These are phyloP conservation scores for Diplodia intermedia DNA, from an alignment of 2,329 filamentous ascomycete species.

Conservation along the genomic window DNA sequence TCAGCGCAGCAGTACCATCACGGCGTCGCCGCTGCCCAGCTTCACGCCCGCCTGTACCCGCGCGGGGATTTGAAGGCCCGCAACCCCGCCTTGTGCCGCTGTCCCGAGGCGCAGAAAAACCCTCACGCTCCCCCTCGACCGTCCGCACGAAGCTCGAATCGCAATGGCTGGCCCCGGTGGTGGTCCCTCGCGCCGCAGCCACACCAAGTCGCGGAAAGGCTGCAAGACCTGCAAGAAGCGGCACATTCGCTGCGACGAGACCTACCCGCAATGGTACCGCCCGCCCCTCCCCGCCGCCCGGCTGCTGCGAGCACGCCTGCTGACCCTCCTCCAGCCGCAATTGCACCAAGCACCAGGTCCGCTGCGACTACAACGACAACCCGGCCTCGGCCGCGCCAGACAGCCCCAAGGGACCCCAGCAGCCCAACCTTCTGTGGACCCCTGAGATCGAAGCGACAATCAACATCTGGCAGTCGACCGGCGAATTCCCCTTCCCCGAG, in stretches of 20 bases:
- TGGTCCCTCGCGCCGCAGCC: slow-evolving; percentile 87
- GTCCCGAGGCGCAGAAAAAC: slow-evolving; percentile 20
- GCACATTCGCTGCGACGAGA: slow-evolving; percentile 98
- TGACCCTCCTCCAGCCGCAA: slow-evolving; percentile 71
- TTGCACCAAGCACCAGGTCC: slow-evolving; percentile 98
- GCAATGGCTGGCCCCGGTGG: slow-evolving; percentile 90
- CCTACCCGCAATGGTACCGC: slow-evolving; percentile 90
- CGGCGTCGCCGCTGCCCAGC: slow-evolving; percentile 24
- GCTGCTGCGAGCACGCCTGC: neutral
- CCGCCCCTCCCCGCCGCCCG: neutral
- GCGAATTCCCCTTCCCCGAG: slow-evolving; percentile 83
- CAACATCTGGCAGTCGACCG: slow-evolving; percentile 81
- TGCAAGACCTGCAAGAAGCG: slow-evolving; percentile 98
- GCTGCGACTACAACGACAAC: slow-evolving; percentile 96
- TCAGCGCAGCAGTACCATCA: slow-evolving; percentile 24
- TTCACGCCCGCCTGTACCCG: slow-evolving; percentile 22
- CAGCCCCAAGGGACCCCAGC: slow-evolving; percentile 58
- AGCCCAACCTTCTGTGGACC: slow-evolving; percentile 78
- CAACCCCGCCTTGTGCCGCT: slow-evolving; percentile 25
- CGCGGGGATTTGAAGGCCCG: slow-evolving; percentile 19
- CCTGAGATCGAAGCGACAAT: slow-evolving; percentile 83
- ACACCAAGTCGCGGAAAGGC: slow-evolving; percentile 98
- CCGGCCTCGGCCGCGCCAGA: slow-evolving; percentile 69
- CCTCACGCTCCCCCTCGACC: slow-evolving; percentile 26
- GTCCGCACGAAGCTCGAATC: neutral